Percentiles rank a stretch among this genome's conserved stretches.
These are phyloP conservation scores for Elaeis oleifera DNA, from an alignment of 202 grass and related monocot species.

Conservation along the genomic window DNA sequence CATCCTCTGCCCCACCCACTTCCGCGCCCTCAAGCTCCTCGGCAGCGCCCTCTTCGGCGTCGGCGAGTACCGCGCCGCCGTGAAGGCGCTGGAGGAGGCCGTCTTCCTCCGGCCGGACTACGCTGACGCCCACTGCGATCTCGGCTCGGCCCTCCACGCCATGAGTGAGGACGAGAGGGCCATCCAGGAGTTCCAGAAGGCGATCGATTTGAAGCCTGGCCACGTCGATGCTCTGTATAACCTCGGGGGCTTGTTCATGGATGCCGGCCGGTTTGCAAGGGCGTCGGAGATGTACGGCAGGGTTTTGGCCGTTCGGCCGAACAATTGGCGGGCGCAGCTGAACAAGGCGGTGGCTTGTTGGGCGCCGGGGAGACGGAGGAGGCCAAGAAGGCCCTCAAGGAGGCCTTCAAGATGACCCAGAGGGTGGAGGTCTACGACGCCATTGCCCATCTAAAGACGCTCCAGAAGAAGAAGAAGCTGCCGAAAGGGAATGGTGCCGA, in stretches of 20 bases:
- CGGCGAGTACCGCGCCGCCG: conserved; percentile 82
- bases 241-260: conserved; percentile 94
- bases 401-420: conserved; percentile 98
- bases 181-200: conserved; percentile 91
- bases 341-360: conserved; percentile 84
- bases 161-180: conserved; percentile 87
- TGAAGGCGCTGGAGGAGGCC: conserved; percentile 87
- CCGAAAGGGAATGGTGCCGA: conserved; percentile 37
- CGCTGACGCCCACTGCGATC: conserved; percentile 90
- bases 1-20: conserved; percentile 77
- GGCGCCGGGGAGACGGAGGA: conserved; percentile 91
- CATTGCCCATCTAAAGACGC: conserved; percentile 86
- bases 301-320: conserved; percentile 63
- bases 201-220: conserved; percentile 88
- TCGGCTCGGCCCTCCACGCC: conserved; percentile 77
- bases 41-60: conserved; percentile 93
- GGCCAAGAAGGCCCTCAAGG: conserved; percentile 86
- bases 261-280: conserved; percentile 57
- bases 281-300: conserved; percentile 90
- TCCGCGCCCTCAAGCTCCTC: conserved; percentile 81
- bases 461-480: conserved; percentile 70
- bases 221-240: conserved; percentile 97
- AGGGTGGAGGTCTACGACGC: conserved; percentile 98
- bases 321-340: conserved; percentile 89
- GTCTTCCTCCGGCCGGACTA: conserved; percentile 87